Evolutionary conservation across 768 basidiomycete genomes (phyloP), one percentile per base, ranked within the genome.

Genomic region (Dictyophora rubrovolvata): DNA sequence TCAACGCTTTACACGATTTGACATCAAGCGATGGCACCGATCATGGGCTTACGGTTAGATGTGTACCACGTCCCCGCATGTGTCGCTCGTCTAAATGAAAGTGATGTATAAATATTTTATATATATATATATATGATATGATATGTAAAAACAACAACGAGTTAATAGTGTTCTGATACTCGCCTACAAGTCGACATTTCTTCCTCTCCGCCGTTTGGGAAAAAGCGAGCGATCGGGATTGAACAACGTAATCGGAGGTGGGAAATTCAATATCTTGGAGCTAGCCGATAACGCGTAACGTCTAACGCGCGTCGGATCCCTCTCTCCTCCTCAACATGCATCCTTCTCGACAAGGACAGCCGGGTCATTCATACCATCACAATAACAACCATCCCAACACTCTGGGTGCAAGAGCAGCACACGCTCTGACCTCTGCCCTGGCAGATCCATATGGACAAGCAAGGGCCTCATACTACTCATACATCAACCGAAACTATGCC

Each of bases 41-140:
- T 42, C n/a, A 42, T n/a, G 20, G n/a, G 61, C 63, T 64, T 62
- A 88, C 92, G 76, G 64, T 89, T 74, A 50, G 70, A 76, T 18
- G 82, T 83, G 72, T 98, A 98, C 95, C 95, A 98, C 60, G 83
- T 85, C 37, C 86, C 87, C 1, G 93, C 93, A 74, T 97, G 94
- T 1, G 87, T 83, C 1, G 93, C 88, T 52, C 70, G 68, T 70
- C 89, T 80, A n/a, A 21, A 28, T 56, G 42, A n/a, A 46, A 49
- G 10, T 33, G 16, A 20, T 51, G 21, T 11, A 56, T 14, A 14
- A 18, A 17, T 23, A 52, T 34, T 20, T 52, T 52, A 14, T 23
- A 18, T 52, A n/a, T n/a, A n/a, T n/a, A n/a, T n/a, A n/a, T n/a
- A n/a, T 23, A 3, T 34, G 11, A 2, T 17, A 14, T 42, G 12